Percentiles rank a stretch among this genome's conserved stretches.
phyloP scores from a whole-genome alignment of 2,329 filamentous ascomycete genomes.

The Elsinoe necatrix region DNA sequence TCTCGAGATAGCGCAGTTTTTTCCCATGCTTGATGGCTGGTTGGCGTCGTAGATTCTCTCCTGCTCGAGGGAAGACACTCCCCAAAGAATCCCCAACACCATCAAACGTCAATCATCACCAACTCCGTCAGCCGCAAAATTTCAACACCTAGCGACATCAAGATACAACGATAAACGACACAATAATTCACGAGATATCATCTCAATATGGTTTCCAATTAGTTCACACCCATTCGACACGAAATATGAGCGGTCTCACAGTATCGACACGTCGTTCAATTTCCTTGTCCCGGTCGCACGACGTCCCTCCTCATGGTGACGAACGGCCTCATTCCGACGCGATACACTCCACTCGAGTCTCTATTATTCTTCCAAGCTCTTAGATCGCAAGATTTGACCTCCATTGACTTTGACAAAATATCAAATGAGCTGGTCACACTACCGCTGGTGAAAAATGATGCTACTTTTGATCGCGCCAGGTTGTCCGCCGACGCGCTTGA shows the following conservation, averaged over 20 bases:
- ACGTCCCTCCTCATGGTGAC: constrained; percentile 36
- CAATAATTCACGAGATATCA: background rate
- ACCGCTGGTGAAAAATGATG: constrained; percentile 59
- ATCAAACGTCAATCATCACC: constrained; percentile 7
- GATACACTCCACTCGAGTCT: constrained; percentile 78
- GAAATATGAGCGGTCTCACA: constrained; percentile 14
- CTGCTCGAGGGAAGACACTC: no score
- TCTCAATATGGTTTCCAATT: constrained; percentile 14
- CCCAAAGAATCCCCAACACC: background rate
- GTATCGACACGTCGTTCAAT: constrained; percentile 12
- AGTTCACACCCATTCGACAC: constrained; percentile 7
- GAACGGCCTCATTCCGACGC: constrained; percentile 45
- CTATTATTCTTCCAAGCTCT: constrained; percentile 78
- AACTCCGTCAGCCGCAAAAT: constrained; percentile 11
- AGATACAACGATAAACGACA: background rate
- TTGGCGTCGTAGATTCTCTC: background rate
- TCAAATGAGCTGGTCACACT: constrained; percentile 69
- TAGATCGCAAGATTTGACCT: constrained; percentile 56
- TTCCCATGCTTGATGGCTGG: background rate
- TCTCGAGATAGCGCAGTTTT: background rate
- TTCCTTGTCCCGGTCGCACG: constrained; percentile 17
- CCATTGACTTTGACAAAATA: constrained; percentile 58
- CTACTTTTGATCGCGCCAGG: constrained; percentile 62
- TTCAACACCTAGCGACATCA: constrained; percentile 9
- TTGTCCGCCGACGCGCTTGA: constrained; percentile 70